A percentile compares a stretch with the other conserved stretches of the same genome.
These are phyloP conservation scores for Colletotrichum sp. DNA, from an alignment of 2,329 filamentous ascomycete genomes.

Conservation along the genomic window DNA sequence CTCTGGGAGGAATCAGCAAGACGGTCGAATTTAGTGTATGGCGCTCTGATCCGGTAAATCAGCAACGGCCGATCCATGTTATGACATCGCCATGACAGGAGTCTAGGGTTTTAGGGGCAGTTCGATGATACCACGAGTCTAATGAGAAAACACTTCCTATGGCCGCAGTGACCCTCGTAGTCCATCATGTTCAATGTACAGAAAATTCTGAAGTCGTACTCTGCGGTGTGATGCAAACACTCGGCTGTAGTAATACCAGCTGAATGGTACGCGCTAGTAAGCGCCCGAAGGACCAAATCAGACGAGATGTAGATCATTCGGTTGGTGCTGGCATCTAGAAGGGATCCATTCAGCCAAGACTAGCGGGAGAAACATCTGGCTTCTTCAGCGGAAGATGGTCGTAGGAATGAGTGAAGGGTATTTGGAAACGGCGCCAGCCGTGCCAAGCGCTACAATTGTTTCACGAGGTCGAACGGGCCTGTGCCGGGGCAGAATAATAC, in stretches of 20 bases:
- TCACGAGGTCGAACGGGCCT: not conserved
- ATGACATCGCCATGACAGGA: not conserved
- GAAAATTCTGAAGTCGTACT: not conserved
- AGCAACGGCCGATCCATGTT: not conserved
- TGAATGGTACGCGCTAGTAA: not conserved
- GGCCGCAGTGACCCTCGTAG: not conserved
- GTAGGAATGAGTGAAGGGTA: too few species aligned
- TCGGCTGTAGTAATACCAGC: not conserved
- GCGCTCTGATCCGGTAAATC: not conserved
- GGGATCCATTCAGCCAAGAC: not conserved
- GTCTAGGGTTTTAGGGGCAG: not conserved
- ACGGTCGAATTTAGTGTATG: conserved; percentile 4
- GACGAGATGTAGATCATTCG: not conserved
- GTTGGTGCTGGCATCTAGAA: not conserved
- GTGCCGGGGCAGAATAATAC: not conserved
- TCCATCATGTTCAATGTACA: rapidly evolving
- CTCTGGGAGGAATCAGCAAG: conserved; percentile 3
- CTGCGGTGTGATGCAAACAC: too few species aligned
- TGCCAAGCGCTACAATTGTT: not conserved
- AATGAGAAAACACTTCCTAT: not conserved
- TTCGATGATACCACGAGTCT: not conserved
- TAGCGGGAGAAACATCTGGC: not conserved
- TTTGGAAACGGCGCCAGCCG: not conserved
- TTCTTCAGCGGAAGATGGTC: not conserved
- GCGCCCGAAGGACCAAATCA: not conserved